Evolutionary conservation across 257 asterid genomes (phyloP).

Genomic region (Nicotiana otophora): DNA sequence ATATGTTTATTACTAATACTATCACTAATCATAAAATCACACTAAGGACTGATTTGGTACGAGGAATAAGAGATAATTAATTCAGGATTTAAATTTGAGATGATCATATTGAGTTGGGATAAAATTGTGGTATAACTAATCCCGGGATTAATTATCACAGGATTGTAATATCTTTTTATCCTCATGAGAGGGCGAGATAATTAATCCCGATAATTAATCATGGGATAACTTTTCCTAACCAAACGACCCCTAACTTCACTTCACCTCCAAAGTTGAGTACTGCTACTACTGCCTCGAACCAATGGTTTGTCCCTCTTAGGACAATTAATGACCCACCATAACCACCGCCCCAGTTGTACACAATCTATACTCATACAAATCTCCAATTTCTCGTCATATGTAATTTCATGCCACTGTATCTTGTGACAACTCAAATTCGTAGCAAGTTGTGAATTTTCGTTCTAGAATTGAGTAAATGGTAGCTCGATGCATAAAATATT

Average conservation of each 20-base stretch:
- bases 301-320: neutral
- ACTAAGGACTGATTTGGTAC: no score
- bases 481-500: no score
- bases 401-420: neutral
- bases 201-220: no score
- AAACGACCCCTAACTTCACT: neutral
- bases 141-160: no score
- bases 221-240: no score
- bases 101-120: no score
- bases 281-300: neutral
- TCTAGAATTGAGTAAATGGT: neutral
- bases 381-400: neutral
- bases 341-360: neutral
- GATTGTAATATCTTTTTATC: no score
- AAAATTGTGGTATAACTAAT: no score
- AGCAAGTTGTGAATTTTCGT: conserved; percentile 1
- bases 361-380: neutral
- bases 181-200: no score
- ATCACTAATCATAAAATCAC: no score
- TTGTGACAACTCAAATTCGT: neutral
- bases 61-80: no score
- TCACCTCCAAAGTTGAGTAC: neutral
- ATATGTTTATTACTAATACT: neutral
- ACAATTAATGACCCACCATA: neutral
- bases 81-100: no score